These are phyloP conservation scores for Alternaria sp. DNA, from an alignment of 2,329 filamentous ascomycete genomes.

Conservation along the genomic window DNA sequence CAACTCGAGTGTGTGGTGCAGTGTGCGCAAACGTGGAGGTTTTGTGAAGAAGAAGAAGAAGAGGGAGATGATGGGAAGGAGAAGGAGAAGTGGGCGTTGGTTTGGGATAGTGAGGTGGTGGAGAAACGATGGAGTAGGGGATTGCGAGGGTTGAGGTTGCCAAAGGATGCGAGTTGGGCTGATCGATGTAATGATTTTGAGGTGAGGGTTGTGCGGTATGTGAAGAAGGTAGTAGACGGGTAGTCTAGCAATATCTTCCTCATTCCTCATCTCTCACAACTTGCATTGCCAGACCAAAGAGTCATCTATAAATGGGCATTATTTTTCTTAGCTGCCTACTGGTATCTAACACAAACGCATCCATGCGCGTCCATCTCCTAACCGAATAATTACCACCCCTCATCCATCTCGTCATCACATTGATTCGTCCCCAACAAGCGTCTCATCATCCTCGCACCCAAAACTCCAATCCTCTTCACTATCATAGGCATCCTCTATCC, in stretches of 20 bases:
- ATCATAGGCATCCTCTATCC: constrained; percentile 13
- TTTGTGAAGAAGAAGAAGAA: too few relatives aligned
- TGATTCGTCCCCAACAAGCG: background rate
- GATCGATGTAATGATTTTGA: constrained; percentile 10
- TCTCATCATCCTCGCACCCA: constrained; percentile 6
- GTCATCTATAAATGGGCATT: too few relatives aligned
- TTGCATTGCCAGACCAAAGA: too few relatives aligned
- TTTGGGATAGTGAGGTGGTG: constrained; percentile 36
- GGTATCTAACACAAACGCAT: too few relatives aligned
- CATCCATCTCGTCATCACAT: too few relatives aligned
- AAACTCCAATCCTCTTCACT: constrained; percentile 18
- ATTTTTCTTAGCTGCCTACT: too few relatives aligned
- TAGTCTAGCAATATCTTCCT: background rate
- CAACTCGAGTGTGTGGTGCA: constrained; percentile 38
- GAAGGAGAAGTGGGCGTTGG: constrained; percentile 18
- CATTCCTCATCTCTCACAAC: background rate
- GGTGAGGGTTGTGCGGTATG: constrained; percentile 15
- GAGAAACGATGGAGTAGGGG: constrained; percentile 18
- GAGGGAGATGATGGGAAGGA: background rate
- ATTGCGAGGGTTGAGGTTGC: background rate
- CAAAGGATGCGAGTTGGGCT: background rate
- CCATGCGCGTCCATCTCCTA: too few relatives aligned
- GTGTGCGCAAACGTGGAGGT: constrained; percentile 42
- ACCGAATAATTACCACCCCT: too few relatives aligned
- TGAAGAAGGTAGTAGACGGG: background rate